phyloP scores from a whole-genome alignment of 805 yeast species.

The Candida sonorensis region DNA sequence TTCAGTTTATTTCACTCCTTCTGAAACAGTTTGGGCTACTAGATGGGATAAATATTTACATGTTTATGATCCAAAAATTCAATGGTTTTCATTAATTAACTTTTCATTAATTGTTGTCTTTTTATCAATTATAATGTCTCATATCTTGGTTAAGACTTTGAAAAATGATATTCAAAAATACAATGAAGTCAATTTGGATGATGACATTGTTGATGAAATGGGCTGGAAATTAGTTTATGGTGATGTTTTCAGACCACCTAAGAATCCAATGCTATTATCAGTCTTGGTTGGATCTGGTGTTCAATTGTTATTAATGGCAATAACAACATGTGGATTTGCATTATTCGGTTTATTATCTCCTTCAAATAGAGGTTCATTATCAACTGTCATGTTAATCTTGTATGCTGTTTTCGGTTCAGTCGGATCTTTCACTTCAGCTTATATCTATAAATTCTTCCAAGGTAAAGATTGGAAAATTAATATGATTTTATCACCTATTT shows the following conservation, averaged over 20 bases:
- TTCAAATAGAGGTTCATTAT: constrained; percentile 87
- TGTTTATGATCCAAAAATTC: constrained; percentile 86
- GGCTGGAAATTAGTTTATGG: constrained; percentile 98
- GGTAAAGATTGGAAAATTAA: constrained; percentile 90
- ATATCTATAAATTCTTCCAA: constrained; percentile 79
- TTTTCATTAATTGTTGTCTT: constrained; percentile 76
- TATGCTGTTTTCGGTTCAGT: constrained; percentile 75
- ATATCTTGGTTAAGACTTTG: constrained; percentile 71
- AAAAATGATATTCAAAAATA: constrained; percentile 81
- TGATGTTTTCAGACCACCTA: constrained; percentile 87
- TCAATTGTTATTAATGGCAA: constrained; percentile 73
- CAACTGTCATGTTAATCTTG: constrained; percentile 82
- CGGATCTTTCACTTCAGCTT: constrained; percentile 85
- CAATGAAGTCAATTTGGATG: constrained; percentile 82
- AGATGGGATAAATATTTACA: constrained; percentile 97
- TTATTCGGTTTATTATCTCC: constrained; percentile 87
- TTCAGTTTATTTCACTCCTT: constrained; percentile 64
- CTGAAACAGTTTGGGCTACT: constrained; percentile 88
- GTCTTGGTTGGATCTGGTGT: constrained; percentile 83
- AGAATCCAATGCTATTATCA: constrained; percentile 61
- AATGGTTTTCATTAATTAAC: constrained; percentile 90
- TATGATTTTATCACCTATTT: constrained; percentile 70
- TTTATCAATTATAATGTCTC: constrained; percentile 70
- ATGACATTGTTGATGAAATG: constrained; percentile 82
- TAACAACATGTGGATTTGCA: constrained; percentile 72